Conservation (phyloP, 2,329 filamentous ascomycete species). For the Hypoxylon sp. region DNA sequence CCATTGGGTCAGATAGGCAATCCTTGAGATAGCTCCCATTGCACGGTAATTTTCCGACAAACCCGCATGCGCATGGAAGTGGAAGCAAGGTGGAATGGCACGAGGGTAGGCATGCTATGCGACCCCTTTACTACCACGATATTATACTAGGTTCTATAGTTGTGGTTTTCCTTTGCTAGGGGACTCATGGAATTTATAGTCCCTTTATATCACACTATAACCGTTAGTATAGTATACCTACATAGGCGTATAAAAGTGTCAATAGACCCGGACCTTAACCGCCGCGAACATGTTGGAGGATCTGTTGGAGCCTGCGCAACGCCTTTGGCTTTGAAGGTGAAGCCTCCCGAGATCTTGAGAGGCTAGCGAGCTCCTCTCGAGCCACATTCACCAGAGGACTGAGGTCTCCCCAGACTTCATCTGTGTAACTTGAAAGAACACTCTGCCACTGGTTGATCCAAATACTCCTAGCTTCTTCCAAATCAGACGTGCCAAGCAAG, state of each 20-base stretch:
- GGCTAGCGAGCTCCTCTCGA: slow-evolving; percentile 66
- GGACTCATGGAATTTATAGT: background rate
- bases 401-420: slow-evolving; percentile 79
- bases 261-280: slow-evolving; percentile 21
- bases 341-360: slow-evolving; percentile 50
- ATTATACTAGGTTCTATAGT: background rate
- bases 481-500: slow-evolving; percentile 57
- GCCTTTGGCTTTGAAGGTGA: slow-evolving; percentile 54
- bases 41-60: background rate
- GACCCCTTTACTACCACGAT: background rate
- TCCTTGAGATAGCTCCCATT: slow-evolving; percentile 26
- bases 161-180: background rate
- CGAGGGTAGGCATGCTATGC: background rate
- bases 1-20: slow-evolving; percentile 36
- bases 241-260: slow-evolving; percentile 3
- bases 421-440: slow-evolving; percentile 70
- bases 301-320: slow-evolving; percentile 58
- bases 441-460: slow-evolving; percentile 71
- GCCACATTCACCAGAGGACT: slow-evolving; percentile 70
- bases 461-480: slow-evolving; percentile 57
- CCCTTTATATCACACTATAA: background rate
- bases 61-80: no score
- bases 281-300: slow-evolving; percentile 59
- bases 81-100: no score
- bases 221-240: background rate